These are phyloP conservation scores for Malassezia dermatis DNA, from an alignment of 1,284 basidiomycete species.

Conservation along the genomic window DNA sequence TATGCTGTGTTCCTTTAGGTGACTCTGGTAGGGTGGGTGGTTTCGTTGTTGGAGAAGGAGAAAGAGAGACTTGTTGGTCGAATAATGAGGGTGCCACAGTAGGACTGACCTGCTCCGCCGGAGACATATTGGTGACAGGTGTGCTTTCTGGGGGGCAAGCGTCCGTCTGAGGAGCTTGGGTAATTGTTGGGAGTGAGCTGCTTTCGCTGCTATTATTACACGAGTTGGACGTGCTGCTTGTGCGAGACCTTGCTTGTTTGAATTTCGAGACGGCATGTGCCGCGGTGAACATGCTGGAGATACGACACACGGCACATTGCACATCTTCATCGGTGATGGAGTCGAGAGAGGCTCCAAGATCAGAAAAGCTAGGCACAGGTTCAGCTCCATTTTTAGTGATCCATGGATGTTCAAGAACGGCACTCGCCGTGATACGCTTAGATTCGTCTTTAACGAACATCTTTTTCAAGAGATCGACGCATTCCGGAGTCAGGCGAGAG, in stretches of 20 bases:
- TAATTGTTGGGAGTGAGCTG: background rate
- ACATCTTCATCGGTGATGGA: constrained; percentile 46
- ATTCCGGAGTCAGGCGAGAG: constrained; percentile 22
- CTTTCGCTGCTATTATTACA: background rate
- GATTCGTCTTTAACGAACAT: constrained; percentile 37
- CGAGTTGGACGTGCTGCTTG: background rate
- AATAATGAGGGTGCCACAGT: background rate
- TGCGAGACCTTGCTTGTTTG: constrained; percentile 21
- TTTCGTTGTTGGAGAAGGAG: background rate
- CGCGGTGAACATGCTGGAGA: constrained; percentile 42
- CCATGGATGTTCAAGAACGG: constrained; percentile 39
- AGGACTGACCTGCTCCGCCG: background rate
- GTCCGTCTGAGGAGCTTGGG: background rate
- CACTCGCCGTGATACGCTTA: constrained; percentile 28
- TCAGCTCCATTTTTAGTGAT: constrained; percentile 20
- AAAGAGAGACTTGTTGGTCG: background rate
- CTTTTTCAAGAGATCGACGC: constrained; percentile 25
- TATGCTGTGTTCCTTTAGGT: background rate
- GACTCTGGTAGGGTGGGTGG: background rate
- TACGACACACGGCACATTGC: constrained; percentile 38
- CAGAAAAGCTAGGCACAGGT: constrained; percentile 24
- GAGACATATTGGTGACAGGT: background rate
- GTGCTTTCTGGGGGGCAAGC: background rate
- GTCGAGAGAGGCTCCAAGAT: constrained; percentile 22
- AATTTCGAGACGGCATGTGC: constrained; percentile 44